Base-by-base conservation (phyloP, 768 basidiomycete species). In the Lentinula lateritia region DNA sequence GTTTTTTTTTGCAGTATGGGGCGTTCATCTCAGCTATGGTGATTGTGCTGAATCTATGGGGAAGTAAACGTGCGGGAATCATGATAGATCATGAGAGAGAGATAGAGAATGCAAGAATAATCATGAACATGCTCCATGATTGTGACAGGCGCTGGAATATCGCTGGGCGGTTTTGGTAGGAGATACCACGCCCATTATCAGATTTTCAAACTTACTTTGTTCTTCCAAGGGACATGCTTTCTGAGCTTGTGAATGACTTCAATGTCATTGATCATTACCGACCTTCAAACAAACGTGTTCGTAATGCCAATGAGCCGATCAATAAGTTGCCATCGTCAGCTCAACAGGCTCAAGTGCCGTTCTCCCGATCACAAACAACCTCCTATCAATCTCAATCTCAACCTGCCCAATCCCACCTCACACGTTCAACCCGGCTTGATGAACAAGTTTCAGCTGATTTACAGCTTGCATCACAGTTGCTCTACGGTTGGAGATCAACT, bases 21-120 rank as follows among this genome's bases (percentile, higher is more conserved):
- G 72, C 79, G 0, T 82, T 83, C 66, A 78, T 77, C 6, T 74
- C 82, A 2, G 80, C 77, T 5, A 77, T 85, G 42, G 76, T 86
- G 23, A 72, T 86, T 5, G 70, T 88, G 43, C 71, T 87, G 39
- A 82, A 82, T 42, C 76, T 87, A 13, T 86, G 79, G 85, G 82
- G 75, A 52, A 80, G 75, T 53, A 80, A 76, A 64, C 75, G 74
- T 55, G 73, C 73, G 34, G 77, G 84, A 6, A 62, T 76, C 16
- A 66, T 68, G 5, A 69, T 67, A 7, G 82, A 84, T 61, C 67
- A 76, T 0, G 67, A 69, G 8, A 73, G 75, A 55, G 81, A 84
- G 52, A 76, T 84, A 70, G 70, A 72, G 18, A 83, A 87, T 63
- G 79, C 87, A 20, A 72, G 78, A 59, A 77, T 77, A 59, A 85